These are phyloP conservation scores for Boletellus ananiceps DNA, from an alignment of 768 basidiomycete genomes.

Conservation along the genomic window DNA sequence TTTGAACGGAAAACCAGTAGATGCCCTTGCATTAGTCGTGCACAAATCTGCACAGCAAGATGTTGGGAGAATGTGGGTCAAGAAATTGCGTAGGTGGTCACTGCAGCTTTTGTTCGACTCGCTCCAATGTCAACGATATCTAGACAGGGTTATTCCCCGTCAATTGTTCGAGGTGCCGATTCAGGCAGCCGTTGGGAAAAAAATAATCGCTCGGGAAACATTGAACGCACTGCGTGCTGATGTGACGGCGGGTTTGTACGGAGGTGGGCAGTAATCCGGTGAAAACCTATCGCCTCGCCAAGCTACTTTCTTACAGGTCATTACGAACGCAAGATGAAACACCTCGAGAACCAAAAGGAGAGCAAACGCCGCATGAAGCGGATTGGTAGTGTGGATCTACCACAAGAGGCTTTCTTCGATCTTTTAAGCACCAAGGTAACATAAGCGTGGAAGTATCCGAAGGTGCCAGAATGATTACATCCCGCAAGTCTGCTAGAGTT, in stretches of 20 bases:
- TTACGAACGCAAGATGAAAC: constrained; percentile 90
- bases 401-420: constrained; percentile 94
- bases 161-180: constrained; percentile 95
- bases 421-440: constrained; percentile 63
- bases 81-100: constrained; percentile 75
- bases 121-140: background rate
- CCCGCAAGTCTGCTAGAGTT: constrained; percentile 37
- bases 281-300: background rate
- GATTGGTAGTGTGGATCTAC: constrained; percentile 83
- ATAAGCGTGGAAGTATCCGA: constrained; percentile 4
- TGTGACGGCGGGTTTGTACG: constrained; percentile 91
- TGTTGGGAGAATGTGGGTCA: constrained; percentile 81
- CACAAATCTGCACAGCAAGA: constrained; percentile 74
- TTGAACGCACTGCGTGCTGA: constrained; percentile 83
- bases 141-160: constrained; percentile 88
- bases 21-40: constrained; percentile 89
- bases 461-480: background rate
- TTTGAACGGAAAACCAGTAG: constrained; percentile 84
- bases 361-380: constrained; percentile 87
- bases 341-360: constrained; percentile 87
- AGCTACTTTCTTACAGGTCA: constrained; percentile 48
- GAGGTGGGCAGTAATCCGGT: constrained; percentile 45
- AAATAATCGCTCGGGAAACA: constrained; percentile 86
- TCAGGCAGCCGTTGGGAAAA: constrained; percentile 86
- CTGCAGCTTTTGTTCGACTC: background rate